Conservation (phyloP, 805 yeast genomes). For the Blastobotrys robertii region DNA sequence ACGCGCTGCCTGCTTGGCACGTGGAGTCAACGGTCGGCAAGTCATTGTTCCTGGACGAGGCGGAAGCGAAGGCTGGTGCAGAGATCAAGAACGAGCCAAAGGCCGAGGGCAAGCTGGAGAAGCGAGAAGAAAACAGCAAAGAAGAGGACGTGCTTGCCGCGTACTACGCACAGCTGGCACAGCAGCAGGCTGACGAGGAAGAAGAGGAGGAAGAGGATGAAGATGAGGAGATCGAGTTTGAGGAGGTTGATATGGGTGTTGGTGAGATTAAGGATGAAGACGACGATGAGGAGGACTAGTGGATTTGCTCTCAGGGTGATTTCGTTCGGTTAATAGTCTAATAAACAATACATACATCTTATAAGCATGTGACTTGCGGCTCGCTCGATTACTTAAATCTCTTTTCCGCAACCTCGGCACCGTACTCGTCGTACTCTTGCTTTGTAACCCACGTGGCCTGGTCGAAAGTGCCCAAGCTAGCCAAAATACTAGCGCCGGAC, state of each 20-base stretch:
- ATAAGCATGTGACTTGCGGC: not conserved
- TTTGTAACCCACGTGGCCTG: constrained; percentile 48
- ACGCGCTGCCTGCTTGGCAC: constrained; percentile 97
- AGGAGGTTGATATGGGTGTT: constrained; percentile 24
- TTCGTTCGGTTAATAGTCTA: not conserved
- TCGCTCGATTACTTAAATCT: constrained; percentile 24
- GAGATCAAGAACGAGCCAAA: constrained; percentile 8
- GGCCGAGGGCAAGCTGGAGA: constrained; percentile 21
- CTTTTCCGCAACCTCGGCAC: constrained; percentile 33
- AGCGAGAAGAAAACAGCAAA: constrained; percentile 50
- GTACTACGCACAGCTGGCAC: constrained; percentile 69
- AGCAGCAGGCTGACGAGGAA: constrained; percentile 53
- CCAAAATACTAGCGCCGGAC: constrained; percentile 66
- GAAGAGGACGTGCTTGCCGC: constrained; percentile 58
- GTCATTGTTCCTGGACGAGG: constrained; percentile 25
- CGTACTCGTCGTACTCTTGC: constrained; percentile 57
- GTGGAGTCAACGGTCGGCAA: constrained; percentile 82
- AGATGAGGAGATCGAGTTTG: constrained; percentile 42
- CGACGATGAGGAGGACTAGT: constrained; percentile 26
- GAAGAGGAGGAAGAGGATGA: constrained; percentile 38
- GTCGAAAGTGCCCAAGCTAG: constrained; percentile 47
- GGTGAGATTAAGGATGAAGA: constrained; percentile 23
- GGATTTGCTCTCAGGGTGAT: constrained; percentile 6
- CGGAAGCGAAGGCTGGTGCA: constrained; percentile 8
- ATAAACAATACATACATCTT: not conserved